phyloP scores from a whole-genome alignment of 1,284 basidiomycete species.

The Trichosporon asahii region DNA sequence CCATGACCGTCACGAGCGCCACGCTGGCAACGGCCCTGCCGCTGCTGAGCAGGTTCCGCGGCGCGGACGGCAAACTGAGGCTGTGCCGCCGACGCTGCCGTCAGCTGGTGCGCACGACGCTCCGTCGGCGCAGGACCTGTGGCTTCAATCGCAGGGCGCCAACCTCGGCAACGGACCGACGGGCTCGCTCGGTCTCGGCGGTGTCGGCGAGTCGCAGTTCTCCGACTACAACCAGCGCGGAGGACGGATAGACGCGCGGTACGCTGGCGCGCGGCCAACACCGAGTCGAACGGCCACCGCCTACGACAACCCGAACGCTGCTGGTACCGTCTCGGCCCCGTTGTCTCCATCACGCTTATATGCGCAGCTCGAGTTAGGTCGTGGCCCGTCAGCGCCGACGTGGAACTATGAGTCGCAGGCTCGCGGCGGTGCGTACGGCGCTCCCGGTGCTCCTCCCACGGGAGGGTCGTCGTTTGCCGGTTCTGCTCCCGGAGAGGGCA shows the following conservation, averaged over 20 bases:
- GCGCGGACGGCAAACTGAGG: constrained; percentile 34
- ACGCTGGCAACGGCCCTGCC: constrained; percentile 1
- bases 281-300: constrained; percentile 23
- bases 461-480: constrained; percentile 1
- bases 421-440: constrained; percentile 20
- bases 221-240: constrained; percentile 24
- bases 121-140: constrained; percentile 42
- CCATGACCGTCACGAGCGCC: constrained; percentile 8
- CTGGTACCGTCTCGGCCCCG: constrained; percentile 49
- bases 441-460: constrained; percentile 16
- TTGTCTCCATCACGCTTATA: constrained; percentile 47
- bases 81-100: not conserved
- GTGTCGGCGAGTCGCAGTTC: constrained; percentile 23
- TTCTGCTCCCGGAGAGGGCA: constrained; percentile 8
- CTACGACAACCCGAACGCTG: constrained; percentile 36
- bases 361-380: constrained; percentile 46
- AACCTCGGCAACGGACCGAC: constrained; percentile 38
- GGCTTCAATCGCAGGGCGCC: constrained; percentile 46
- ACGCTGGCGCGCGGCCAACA: constrained; percentile 2
- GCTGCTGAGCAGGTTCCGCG: constrained; percentile 13
- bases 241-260: constrained; percentile 13
- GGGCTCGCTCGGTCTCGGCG: constrained; percentile 33
- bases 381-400: constrained; percentile 19
- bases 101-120: not conserved
- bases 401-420: constrained; percentile 10